Conservation (phyloP, 2,329 filamentous ascomycete species). For the Zarea fungicola region DNA sequence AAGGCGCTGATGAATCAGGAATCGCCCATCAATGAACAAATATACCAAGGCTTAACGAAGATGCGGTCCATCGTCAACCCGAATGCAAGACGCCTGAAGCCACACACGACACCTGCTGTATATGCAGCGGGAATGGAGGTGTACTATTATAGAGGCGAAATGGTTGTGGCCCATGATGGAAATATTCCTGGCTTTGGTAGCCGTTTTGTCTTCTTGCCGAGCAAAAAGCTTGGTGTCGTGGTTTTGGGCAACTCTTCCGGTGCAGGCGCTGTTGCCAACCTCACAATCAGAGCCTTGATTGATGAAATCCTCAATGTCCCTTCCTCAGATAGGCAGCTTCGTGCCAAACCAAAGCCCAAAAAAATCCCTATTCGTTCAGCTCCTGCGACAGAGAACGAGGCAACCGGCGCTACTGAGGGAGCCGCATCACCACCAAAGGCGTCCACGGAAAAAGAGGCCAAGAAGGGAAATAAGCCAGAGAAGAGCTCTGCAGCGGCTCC, state of each 20-base stretch:
- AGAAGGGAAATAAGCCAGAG: no score
- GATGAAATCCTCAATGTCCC: slow-evolving; percentile 12
- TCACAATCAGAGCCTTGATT: no score
- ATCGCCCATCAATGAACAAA: slow-evolving; percentile 18
- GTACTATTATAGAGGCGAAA: slow-evolving; percentile 17
- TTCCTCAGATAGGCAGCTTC: background rate
- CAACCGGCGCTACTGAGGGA: no score
- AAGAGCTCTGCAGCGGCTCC: no score
- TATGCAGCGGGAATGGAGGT: slow-evolving; percentile 23
- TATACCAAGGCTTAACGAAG: slow-evolving; percentile 21
- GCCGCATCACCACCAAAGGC: no score
- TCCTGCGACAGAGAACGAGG: no score
- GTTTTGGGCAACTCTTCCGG: slow-evolving; percentile 22
- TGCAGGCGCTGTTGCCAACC: no score
- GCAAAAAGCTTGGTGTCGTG: slow-evolving; percentile 20
- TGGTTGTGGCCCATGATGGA: slow-evolving; percentile 22
- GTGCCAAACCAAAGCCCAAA: no score
- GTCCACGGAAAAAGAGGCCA: no score
- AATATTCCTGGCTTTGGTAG: slow-evolving; percentile 20
- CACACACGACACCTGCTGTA: slow-evolving; percentile 7
- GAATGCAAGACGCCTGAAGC: slow-evolving; percentile 7
- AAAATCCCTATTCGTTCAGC: no score
- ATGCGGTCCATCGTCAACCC: no score
- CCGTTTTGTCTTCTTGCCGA: slow-evolving; percentile 23
- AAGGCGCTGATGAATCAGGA: slow-evolving; percentile 22